Evolutionary conservation across 257 asterid species (phyloP), one percentile per base, ranked within the genome.

Genomic region (Solanum paucissectum): DNA sequence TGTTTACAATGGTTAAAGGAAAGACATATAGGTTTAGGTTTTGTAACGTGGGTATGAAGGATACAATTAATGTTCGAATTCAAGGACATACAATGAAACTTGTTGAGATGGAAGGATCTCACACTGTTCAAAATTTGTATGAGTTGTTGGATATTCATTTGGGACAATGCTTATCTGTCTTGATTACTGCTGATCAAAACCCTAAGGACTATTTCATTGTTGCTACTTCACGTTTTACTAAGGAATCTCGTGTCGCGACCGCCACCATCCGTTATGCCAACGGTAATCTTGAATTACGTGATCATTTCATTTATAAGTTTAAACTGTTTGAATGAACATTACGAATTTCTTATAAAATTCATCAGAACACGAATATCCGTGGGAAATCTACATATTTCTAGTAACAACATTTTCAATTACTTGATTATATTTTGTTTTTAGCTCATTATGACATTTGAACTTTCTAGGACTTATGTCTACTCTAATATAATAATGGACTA

Each of bases 161-260:
- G 20, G 88, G 86, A 77, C 86, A 87, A 44, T 68, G 87, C 23
- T 33, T 85, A 1, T 40, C 87, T 16, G 86, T 87, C 25, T 37
- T 87, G 52, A 77, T 77, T 4, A 77, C 68, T 3, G 88, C 86
- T 3, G 76, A 87, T 64, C 86, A 60, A 42, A 86, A n/a, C 18
- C 88, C 88, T 16, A 87, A 60, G 42, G 86, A 87, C 40, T 77
- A 87, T 33, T 87, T 36, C 21, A 40, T 87, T 36, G 86, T 87
- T 10, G 69, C 33, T 32, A 23, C 81, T 0, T 55, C 77, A 12
- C 79, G 86, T 37, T 87, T 87, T 32, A 34, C 38, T 0, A 77
- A 87, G 69, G 66, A 87, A n/a, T 60, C 64, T 0, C 37, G 10
- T 14, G 6, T 33, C 7, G 20, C 34, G 18, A 52, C 49, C 6